Conservation (phyloP, 768 basidiomycete species). For the Cyclocybe cylindracea region DNA sequence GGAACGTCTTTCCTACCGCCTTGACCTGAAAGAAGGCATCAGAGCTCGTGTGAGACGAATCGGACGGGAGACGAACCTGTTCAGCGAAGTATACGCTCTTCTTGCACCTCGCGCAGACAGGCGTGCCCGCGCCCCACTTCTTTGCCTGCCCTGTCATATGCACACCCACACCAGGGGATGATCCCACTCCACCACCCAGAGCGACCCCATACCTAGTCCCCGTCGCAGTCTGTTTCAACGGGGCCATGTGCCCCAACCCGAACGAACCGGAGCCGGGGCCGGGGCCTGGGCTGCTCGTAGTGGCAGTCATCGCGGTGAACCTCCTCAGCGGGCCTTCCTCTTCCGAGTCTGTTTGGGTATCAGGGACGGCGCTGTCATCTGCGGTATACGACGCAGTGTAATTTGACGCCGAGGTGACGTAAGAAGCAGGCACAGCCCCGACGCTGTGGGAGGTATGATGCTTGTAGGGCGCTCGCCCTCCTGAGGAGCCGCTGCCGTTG, state of each 20-base stretch:
- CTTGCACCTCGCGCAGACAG: slow-evolving; percentile 66
- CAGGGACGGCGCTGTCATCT: slow-evolving; percentile 6
- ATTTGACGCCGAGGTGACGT: slow-evolving; percentile 3
- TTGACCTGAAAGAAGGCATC: slow-evolving; percentile 56
- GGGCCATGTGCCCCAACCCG: slow-evolving; percentile 15
- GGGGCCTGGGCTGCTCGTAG: not conserved
- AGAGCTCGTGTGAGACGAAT: not conserved
- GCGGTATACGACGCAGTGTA: slow-evolving; percentile 1
- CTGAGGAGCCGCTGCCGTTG: slow-evolving; percentile 10
- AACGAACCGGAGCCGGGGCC: slow-evolving; percentile 11
- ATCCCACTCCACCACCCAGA: slow-evolving; percentile 32
- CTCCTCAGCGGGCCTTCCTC: not conserved
- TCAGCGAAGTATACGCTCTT: slow-evolving; percentile 88
- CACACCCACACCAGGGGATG: slow-evolving; percentile 14
- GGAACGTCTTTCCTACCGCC: slow-evolving; percentile 79
- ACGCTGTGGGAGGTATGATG: slow-evolving; percentile 22
- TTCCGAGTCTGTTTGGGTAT: not conserved
- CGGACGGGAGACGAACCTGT: slow-evolving; percentile 45
- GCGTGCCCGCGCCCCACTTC: slow-evolving; percentile 59
- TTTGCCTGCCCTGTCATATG: slow-evolving; percentile 39
- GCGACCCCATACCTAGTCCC: slow-evolving; percentile 71
- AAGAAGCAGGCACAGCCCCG: slow-evolving; percentile 14
- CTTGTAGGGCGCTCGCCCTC: slow-evolving; percentile 6
- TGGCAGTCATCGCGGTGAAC: not conserved
- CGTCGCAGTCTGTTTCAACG: slow-evolving; percentile 41